Evolutionary conservation across 2,329 filamentous ascomycete species (phyloP).

Genomic region (Aspergillus chevalieri): DNA sequence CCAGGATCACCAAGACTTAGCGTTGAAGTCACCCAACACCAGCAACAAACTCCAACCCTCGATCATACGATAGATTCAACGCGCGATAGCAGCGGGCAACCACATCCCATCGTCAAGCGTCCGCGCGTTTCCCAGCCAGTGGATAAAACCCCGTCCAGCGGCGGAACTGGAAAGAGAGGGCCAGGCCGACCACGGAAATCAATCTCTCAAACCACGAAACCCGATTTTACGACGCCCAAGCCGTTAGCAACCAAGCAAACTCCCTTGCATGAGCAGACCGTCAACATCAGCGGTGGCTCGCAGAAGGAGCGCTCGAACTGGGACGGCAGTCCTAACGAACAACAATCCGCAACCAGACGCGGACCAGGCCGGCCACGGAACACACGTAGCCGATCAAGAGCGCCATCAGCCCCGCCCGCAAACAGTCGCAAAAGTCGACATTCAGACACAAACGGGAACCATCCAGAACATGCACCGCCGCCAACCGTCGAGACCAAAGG

Average conservation of each 20-base stretch:
- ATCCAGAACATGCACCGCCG: not conserved
- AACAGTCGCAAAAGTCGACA: not conserved
- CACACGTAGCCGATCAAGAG: constrained; percentile 13
- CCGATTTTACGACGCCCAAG: not conserved
- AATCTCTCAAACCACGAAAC: constrained; percentile 11
- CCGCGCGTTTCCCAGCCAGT: constrained; percentile 19
- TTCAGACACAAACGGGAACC: not conserved
- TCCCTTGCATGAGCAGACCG: constrained; percentile 12
- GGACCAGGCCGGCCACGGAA: constrained; percentile 8
- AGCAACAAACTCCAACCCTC: constrained; percentile 5
- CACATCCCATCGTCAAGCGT: constrained; percentile 24
- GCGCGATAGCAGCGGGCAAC: constrained; percentile 4
- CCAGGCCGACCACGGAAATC: constrained; percentile 27
- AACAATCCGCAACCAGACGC: constrained; percentile 1
- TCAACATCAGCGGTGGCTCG: constrained; percentile 9
- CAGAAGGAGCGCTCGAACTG: constrained; percentile 7
- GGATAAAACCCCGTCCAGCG: constrained; percentile 5
- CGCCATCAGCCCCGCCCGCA: constrained; percentile 2
- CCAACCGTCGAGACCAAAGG: not conserved
- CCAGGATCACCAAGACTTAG: constrained; percentile 9
- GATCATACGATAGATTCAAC: not conserved
- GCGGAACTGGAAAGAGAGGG: constrained; percentile 10
- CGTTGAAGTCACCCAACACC: constrained; percentile 10
- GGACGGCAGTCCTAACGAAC: constrained; percentile 10
- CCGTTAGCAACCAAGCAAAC: constrained; percentile 10